Evolutionary conservation across 176 grass and related monocot species (phyloP), one percentile per base, ranked within the genome.

Genomic region (Chrysopogon serrulatus): DNA sequence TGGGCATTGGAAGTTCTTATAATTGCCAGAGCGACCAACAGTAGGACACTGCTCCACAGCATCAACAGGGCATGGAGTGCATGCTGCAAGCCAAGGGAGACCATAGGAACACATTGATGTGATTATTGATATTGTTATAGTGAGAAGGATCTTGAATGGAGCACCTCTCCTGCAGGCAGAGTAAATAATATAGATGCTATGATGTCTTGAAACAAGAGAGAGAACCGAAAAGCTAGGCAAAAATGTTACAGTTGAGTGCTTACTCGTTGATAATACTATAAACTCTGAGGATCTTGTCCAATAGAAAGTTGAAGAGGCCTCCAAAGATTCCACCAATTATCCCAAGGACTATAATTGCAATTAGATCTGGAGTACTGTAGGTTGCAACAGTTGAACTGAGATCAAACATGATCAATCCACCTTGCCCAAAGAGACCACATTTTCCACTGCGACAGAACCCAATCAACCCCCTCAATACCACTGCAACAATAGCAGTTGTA

Each of bases 361-460:
- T 83, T 26, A 97, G 61, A 88, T 97, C 94, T 1, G 83, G n/a
- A 68, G 63, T 83, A 80, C 71, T 85, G 60, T 97, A 97, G 23
- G 77, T 12, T 32, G 86, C 72, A 68, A 90, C 83, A 35, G 65
- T 85, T 75, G 87, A 83, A 83, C 95, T 97, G n/a, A 97, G 71
- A 79, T 97, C 95, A 74, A 97, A 97, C 92, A 97, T 94, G 59
- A 97, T 97, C 42, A 97, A 82, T 72, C 95, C 95, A 62, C 95
- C 95, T 73, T 94, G 19, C 14, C 95, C 95, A 74, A 97, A 97
- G 31, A 97, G 86, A 40, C 95, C 95, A 57, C 95, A 97, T 70
- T 87, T 94, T 71, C 95, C 95, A 36, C 86, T 85, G 21, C 60
- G 85, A 68, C 95, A 97, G 81, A 92, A 92, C 63, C 87, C 90